phyloP scores from a whole-genome alignment of 108 stramenopile species.

The Skeletonema costatum region DNA sequence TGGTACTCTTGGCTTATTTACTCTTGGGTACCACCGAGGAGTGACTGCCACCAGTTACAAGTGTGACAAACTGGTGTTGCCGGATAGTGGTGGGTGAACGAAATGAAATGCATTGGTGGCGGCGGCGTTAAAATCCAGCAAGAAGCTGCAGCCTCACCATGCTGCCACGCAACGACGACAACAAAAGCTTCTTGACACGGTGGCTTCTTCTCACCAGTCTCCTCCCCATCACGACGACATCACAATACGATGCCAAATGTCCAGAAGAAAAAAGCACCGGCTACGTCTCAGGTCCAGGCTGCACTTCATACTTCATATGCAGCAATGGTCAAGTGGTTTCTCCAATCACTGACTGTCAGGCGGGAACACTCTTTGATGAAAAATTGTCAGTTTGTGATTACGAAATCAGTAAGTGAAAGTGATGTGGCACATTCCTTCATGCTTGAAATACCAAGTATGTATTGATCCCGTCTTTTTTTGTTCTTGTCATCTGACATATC shows the following conservation, averaged over 20 bases:
- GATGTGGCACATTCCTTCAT: too few relatives aligned
- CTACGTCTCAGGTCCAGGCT: conserved; percentile 22
- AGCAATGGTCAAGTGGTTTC: background rate
- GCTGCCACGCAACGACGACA: background rate
- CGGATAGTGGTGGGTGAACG: too few relatives aligned
- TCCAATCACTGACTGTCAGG: background rate
- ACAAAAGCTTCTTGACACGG: background rate
- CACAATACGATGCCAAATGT: background rate
- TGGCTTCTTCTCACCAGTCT: background rate
- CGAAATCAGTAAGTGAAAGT: background rate
- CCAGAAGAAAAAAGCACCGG: background rate
- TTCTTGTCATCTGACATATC: too few relatives aligned
- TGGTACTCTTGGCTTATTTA: too few relatives aligned
- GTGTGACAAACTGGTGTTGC: too few relatives aligned
- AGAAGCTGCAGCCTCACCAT: background rate
- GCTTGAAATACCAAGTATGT: background rate
- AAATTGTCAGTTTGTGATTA: conserved; percentile 15
- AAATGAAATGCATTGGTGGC: background rate
- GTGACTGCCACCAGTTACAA: too few relatives aligned
- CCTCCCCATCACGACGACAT: background rate
- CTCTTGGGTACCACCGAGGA: too few relatives aligned
- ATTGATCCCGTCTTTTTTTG: too few relatives aligned
- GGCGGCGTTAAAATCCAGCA: background rate
- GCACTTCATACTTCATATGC: conserved; percentile 30
- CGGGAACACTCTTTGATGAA: conserved; percentile 26